Conservation (phyloP, 176 grass and related monocot genomes). For the Alloteropsis semialata region DNA sequence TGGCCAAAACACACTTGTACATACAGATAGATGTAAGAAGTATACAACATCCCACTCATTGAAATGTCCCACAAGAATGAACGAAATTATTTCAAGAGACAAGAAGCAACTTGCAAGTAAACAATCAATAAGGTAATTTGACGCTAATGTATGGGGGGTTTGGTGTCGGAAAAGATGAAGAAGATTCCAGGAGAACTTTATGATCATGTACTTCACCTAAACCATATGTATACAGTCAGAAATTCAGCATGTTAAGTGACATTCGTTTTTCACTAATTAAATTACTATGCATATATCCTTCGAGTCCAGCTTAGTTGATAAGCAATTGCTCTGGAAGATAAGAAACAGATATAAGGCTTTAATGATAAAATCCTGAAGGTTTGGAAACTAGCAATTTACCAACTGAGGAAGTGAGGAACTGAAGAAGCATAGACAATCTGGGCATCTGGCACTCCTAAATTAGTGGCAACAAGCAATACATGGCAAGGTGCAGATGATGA, state of each 20-base stretch:
- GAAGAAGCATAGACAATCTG: not conserved
- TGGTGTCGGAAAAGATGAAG: not conserved
- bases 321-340: not conserved
- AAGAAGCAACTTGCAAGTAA: slow-evolving; percentile 9
- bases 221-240: slow-evolving; percentile 1
- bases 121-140: not conserved
- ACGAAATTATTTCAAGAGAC: not conserved
- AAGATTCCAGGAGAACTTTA: not conserved
- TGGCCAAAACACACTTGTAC: not conserved
- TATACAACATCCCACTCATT: not conserved
- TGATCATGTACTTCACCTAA: not conserved
- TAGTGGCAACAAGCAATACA: not conserved
- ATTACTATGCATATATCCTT: not conserved
- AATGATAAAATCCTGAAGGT: too few relatives aligned
- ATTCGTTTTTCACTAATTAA: not conserved
- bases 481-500: not conserved
- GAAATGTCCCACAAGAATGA: not conserved
- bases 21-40: not conserved
- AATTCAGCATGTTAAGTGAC: not conserved
- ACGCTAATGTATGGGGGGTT: not conserved
- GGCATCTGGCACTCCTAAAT: not conserved
- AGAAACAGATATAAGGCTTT: not conserved
- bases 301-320: not conserved
- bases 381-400: not conserved
- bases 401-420: not conserved